Evolutionary conservation across 306 rosid genomes (phyloP).

Genomic region (Vachellia pachyceras): DNA sequence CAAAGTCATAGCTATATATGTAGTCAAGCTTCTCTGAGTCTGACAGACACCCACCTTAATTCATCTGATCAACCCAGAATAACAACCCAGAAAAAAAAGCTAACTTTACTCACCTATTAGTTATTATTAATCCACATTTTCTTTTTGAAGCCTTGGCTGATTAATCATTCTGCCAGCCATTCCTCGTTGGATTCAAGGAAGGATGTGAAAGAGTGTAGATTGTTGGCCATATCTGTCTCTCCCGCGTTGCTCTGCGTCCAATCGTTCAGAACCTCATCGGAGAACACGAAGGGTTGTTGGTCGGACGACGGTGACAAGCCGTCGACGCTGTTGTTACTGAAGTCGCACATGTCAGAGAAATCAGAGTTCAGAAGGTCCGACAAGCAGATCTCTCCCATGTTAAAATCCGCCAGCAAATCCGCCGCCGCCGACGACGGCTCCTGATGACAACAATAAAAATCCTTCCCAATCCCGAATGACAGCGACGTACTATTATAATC

Average conservation of each 20-base stretch:
- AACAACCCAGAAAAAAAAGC: not conserved
- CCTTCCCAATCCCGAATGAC: not conserved
- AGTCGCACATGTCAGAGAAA: slow-evolving; percentile 26
- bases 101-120: not conserved
- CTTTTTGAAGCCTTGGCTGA: not conserved
- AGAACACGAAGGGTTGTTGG: slow-evolving; percentile 28
- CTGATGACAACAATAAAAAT: not conserved
- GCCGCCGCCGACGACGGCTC: not conserved
- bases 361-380: slow-evolving; percentile 49
- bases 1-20: not conserved
- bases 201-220: slow-evolving; percentile 34
- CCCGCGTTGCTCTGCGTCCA: slow-evolving; percentile 36
- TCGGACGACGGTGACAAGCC: slow-evolving; percentile 39
- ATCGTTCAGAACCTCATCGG: slow-evolving; percentile 37
- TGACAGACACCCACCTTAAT: not conserved
- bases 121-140: not conserved
- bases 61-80: not conserved
- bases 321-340: slow-evolving; percentile 9
- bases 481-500: not conserved
- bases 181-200: slow-evolving; percentile 35
- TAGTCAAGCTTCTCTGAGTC: no score
- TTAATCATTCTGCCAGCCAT: not conserved
- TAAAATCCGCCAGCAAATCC: slow-evolving; percentile 39
- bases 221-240: slow-evolving; percentile 6
- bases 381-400: slow-evolving; percentile 36